Evolutionary conservation across 192 early-diverging fungal genomes (phyloP), one percentile per base, ranked within the genome.

Genomic region (Backusella macrospora): DNA sequence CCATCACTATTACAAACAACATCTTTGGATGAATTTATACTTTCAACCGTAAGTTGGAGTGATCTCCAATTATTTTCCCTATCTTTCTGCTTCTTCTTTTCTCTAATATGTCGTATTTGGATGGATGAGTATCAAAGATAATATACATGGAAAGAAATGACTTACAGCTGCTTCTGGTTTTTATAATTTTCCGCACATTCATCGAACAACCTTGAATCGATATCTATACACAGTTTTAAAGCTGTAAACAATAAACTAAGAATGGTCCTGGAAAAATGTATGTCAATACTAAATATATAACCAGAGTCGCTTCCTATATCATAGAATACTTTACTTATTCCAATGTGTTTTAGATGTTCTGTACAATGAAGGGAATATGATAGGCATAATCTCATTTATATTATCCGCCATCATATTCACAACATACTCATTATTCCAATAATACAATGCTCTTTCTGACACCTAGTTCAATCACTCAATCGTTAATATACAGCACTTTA

Each of bases 341-440:
- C 94, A 97, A 70, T 97, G 95, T 12, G 93, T 87, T 75, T 92
- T 93, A 59, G 94, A 95, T 73, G 94, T 93, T n/a, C 87, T 85
- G 72, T 92, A 95, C 34, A 97, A 85, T 12, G 91, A 86, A 29
- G 94, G 86, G 71, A 97, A 94, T 81, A 94, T 91, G 70, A 97
- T 92, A 8, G 95, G 95, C 78, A 97, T 80, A 29, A 97, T 90
- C 39, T 92, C 86, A 42, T 80, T 81, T 29, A 90, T 92, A 85
- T 97, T 94, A 72, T 95, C 92, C 6, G 89, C 88, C 74, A 97
- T 94, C 78, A 97, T 79, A 76, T 89, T 93, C 68, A 92, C 92
- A 80, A 96, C 89, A 77, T 94, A 96, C 76, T 92, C 92, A 77
- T 96, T 97, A 83, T 94, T 95, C 95, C 95, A 97, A 84, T 90